phyloP scores from a whole-genome alignment of 2,329 filamentous ascomycete species.

The Penicillium sp. region DNA sequence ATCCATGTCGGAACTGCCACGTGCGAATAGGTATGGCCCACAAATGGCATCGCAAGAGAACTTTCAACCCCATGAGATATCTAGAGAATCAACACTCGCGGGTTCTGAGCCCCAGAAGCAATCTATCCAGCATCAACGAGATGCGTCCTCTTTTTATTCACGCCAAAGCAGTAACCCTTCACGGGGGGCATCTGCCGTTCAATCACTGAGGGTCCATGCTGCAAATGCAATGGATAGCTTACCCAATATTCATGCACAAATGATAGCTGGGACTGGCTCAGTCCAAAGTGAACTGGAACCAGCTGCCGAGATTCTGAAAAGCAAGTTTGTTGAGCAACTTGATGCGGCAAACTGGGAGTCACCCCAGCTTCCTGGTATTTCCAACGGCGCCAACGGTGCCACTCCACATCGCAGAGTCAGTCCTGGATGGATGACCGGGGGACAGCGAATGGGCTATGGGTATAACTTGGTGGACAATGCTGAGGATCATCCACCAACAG shows the following conservation, averaged over 20 bases:
- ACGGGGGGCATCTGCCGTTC: slow-evolving; percentile 4
- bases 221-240: background rate
- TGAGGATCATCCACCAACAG: slow-evolving; percentile 13
- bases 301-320: slow-evolving; percentile 17
- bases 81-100: slow-evolving; percentile 1
- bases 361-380: background rate
- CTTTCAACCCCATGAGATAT: background rate
- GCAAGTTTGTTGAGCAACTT: slow-evolving; percentile 37
- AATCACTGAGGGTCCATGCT: slow-evolving; percentile 3
- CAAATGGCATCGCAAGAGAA: slow-evolving; percentile 17
- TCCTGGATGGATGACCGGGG: slow-evolving; percentile 44
- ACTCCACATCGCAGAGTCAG: slow-evolving; percentile 35
- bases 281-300: background rate
- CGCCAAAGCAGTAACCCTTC: slow-evolving; percentile 19
- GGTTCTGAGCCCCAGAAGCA: background rate
- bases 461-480: slow-evolving; percentile 34
- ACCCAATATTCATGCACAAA: slow-evolving; percentile 4
- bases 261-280: background rate
- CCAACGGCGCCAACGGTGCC: slow-evolving; percentile 1
- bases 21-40: slow-evolving; percentile 9
- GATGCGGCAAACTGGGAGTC: slow-evolving; percentile 11
- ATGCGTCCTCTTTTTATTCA: slow-evolving; percentile 30
- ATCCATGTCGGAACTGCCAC: slow-evolving; percentile 23
- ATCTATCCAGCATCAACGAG: slow-evolving; percentile 6
- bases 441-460: slow-evolving; percentile 41